Conservation (phyloP, 2,329 filamentous ascomycete species). For the Claviceps cyperi region DNA sequence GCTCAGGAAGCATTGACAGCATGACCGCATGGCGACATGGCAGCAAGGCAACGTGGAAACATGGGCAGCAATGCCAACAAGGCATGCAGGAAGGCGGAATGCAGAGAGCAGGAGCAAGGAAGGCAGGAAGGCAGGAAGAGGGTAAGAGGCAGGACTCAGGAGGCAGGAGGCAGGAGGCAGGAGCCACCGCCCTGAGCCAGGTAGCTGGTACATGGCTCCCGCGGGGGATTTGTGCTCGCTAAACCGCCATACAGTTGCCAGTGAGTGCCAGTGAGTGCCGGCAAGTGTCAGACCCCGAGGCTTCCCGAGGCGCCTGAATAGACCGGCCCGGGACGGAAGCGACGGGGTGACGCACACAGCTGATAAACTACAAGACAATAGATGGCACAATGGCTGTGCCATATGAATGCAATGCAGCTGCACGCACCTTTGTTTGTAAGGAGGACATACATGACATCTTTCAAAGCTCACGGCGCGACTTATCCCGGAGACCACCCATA, state of each 20-base stretch:
- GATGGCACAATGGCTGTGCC: background rate
- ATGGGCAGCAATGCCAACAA: conserved; percentile 1
- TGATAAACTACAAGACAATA: background rate
- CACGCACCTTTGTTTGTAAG: too few relatives aligned
- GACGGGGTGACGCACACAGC: background rate
- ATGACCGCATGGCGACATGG: conserved; percentile 1
- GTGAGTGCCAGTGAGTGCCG: too few relatives aligned
- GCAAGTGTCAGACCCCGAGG: too few relatives aligned
- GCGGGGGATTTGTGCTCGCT: too few relatives aligned
- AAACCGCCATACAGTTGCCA: too few relatives aligned
- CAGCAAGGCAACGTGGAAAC: background rate
- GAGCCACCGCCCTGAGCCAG: background rate
- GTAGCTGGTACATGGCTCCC: background rate
- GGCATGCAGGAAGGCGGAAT: background rate
- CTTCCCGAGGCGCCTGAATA: background rate
- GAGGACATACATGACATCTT: too few relatives aligned
- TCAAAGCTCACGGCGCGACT: too few relatives aligned
- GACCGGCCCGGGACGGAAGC: background rate
- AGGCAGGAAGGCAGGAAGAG: background rate
- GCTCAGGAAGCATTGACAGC: background rate
- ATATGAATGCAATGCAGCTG: too few relatives aligned
- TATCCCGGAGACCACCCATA: too few relatives aligned
- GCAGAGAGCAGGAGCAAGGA: background rate
- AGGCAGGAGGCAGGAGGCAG: background rate
- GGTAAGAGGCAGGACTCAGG: background rate